Percentiles rank a stretch among this genome's conserved stretches.
Evolutionary conservation across 2,329 filamentous ascomycete genomes (phyloP).

Genomic region (Fusarium chlamydosporum): DNA sequence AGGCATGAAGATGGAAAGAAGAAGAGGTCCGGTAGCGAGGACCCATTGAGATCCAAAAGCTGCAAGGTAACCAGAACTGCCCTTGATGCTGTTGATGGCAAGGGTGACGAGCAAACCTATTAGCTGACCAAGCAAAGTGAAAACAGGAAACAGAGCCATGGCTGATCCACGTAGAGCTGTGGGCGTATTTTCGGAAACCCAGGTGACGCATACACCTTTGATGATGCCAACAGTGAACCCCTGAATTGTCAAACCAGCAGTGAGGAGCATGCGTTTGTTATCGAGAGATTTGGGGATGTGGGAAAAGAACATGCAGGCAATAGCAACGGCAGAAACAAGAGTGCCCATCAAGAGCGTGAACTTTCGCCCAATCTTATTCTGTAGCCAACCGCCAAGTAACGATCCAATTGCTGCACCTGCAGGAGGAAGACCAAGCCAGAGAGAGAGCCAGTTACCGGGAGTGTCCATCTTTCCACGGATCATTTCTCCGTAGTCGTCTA

Average conservation of each 20-base stretch:
- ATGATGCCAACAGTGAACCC: constrained; percentile 49
- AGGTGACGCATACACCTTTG: constrained; percentile 48
- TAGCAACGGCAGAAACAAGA: constrained; percentile 45
- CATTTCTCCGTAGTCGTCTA: constrained; percentile 49
- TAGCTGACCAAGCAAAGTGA: constrained; percentile 50
- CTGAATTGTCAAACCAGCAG: constrained; percentile 47
- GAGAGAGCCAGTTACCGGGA: constrained; percentile 49
- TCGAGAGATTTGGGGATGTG: constrained; percentile 22
- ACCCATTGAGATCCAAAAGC: constrained; percentile 50
- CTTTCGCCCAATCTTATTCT: constrained; percentile 50
- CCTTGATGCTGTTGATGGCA: constrained; percentile 41
- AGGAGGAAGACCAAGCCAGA: constrained; percentile 49
- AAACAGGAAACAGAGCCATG: constrained; percentile 51
- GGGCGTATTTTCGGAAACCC: constrained; percentile 58
- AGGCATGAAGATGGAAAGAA: constrained; percentile 48
- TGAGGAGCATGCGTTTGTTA: constrained; percentile 47
- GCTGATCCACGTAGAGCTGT: constrained; percentile 48
- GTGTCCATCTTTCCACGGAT: constrained; percentile 47
- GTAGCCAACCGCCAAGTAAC: constrained; percentile 49
- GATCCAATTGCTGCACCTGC: constrained; percentile 48
- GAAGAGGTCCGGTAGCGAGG: constrained; percentile 39
- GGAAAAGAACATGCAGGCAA: constrained; percentile 51
- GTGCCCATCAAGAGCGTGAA: constrained; percentile 47
- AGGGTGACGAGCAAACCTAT: constrained; percentile 47
- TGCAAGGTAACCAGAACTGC: constrained; percentile 43